Base-by-base conservation (phyloP, 2,329 filamentous ascomycete genomes). In the Hypoxylon sp. region DNA sequence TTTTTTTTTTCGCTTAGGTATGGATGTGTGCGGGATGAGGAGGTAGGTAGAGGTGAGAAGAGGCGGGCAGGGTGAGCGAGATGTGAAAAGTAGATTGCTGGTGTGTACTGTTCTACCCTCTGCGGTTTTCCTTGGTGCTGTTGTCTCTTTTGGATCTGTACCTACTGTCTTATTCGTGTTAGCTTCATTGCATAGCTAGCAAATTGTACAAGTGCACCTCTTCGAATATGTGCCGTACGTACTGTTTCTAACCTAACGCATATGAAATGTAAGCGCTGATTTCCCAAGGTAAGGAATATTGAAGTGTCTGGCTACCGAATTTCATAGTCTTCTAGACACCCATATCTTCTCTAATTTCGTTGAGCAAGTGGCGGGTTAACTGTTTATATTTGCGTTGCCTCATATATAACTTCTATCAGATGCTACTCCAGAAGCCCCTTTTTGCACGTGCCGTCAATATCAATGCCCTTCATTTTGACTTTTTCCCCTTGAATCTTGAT, bases 161-260 rank as follows among this genome's bases (percentile, higher is more conserved):
- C n/a, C 24, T 60, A 60, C 42, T 28, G 32, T 45, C 9, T 36
- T 50, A 49, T 33, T 38, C 48, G 36, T 12, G 45, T 44, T 36
- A 50, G 55, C 38, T 32, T 28, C 16, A 38, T 60, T 22, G 30
- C 28, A n/a, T 45, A 36, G 22, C 28, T 45, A 36, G 56, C 38
- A 53, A 40, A 18, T 32, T 58, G 57, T 61, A 61, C 44, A 50
- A 61, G 50, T 54, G 33, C 26, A 32, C 32, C 8, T 54, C 42
- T 33, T 24, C 40, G n/a, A 46, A 18, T 51, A 9, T 18, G 18
- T 16, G 20, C 49, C 12, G 18, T 20, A 20, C 33, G 20, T 12
- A 36, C 26, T 1, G 18, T 48, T 14, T 30, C 5, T 32, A 9
- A 32, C 11, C 9, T 48, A 16, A n/a, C 16, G 24, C 22, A n/a